These are phyloP conservation scores for Hemileccinum rubropunctum DNA, from an alignment of 768 basidiomycete species.

Conservation along the genomic window DNA sequence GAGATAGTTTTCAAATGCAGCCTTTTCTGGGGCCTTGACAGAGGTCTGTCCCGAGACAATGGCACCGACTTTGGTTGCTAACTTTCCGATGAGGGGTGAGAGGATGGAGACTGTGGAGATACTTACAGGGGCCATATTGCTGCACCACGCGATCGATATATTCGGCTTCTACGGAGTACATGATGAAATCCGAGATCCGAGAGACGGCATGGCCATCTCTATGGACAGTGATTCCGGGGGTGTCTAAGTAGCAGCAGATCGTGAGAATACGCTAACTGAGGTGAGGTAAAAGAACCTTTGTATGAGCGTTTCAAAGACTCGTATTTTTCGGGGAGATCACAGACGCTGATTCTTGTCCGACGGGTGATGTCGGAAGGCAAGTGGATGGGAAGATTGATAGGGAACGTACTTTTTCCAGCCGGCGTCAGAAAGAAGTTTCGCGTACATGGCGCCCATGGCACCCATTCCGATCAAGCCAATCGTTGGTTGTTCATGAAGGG, in stretches of 20 bases:
- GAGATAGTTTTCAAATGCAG: slow-evolving; percentile 85
- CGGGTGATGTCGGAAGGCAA: not conserved
- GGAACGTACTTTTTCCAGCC: slow-evolving; percentile 76
- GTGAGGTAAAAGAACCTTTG: slow-evolving; percentile 42
- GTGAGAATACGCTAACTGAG: slow-evolving; percentile 10
- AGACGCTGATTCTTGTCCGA: slow-evolving; percentile 68
- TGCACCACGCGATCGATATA: slow-evolving; percentile 79
- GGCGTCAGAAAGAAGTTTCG: slow-evolving; percentile 65
- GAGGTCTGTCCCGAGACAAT: slow-evolving; percentile 96
- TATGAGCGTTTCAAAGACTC: slow-evolving; percentile 61
- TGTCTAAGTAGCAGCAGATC: slow-evolving; percentile 34
- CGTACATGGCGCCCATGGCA: slow-evolving; percentile 96
- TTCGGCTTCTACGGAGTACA: slow-evolving; percentile 95
- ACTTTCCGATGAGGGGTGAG: not conserved
- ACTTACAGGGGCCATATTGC: slow-evolving; percentile 88
- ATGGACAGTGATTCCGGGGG: slow-evolving; percentile 63
- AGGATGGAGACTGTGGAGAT: not conserved
- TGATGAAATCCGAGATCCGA: slow-evolving; percentile 86
- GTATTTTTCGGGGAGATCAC: slow-evolving; percentile 76
- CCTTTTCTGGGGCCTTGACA: slow-evolving; percentile 91
- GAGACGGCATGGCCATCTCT: slow-evolving; percentile 86
- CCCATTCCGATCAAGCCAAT: slow-evolving; percentile 98
- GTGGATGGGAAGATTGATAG: not conserved
- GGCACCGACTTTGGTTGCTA: slow-evolving; percentile 90
- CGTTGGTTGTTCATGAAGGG: slow-evolving; percentile 56